These are phyloP conservation scores for Boletus sp. DNA, from an alignment of 768 basidiomycete genomes.

Conservation along the genomic window DNA sequence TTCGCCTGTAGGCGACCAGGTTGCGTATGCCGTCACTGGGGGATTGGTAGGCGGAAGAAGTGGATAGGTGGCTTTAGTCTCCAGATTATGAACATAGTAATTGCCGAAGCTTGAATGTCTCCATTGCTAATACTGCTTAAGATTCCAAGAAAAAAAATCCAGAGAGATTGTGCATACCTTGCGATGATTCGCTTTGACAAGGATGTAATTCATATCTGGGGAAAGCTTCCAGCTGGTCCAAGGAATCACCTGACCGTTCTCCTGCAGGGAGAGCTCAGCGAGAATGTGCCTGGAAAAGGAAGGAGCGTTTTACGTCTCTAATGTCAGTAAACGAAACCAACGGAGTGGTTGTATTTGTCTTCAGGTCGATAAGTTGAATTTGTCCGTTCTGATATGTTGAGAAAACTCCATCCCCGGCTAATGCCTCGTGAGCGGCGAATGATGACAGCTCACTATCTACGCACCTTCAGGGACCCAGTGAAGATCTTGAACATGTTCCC, in stretches of 20 bases:
- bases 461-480: slow-evolving; percentile 93
- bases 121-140: slow-evolving; percentile 73
- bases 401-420: slow-evolving; percentile 95
- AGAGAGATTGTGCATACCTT: slow-evolving; percentile 50
- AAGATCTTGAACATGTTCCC: slow-evolving; percentile 42
- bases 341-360: slow-evolving; percentile 63
- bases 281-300: background rate
- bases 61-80: slow-evolving; percentile 64
- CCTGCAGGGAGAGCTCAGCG: slow-evolving; percentile 38
- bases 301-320: slow-evolving; percentile 51
- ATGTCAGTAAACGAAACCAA: slow-evolving; percentile 61
- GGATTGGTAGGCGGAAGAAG: slow-evolving; percentile 68
- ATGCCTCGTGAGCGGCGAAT: slow-evolving; percentile 6
- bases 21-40: slow-evolving; percentile 72
- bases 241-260: slow-evolving; percentile 47
- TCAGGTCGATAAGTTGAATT: slow-evolving; percentile 81
- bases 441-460: slow-evolving; percentile 13
- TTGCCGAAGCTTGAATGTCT: slow-evolving; percentile 87
- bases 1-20: slow-evolving; percentile 83
- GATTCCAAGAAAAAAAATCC: background rate
- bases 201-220: slow-evolving; percentile 85
- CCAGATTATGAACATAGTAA: slow-evolving; percentile 87
- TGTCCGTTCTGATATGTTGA: slow-evolving; percentile 57
- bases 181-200: slow-evolving; percentile 69
- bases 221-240: slow-evolving; percentile 79